Conservation (phyloP, 768 basidiomycete genomes). For the Podaxis pistillaris region DNA sequence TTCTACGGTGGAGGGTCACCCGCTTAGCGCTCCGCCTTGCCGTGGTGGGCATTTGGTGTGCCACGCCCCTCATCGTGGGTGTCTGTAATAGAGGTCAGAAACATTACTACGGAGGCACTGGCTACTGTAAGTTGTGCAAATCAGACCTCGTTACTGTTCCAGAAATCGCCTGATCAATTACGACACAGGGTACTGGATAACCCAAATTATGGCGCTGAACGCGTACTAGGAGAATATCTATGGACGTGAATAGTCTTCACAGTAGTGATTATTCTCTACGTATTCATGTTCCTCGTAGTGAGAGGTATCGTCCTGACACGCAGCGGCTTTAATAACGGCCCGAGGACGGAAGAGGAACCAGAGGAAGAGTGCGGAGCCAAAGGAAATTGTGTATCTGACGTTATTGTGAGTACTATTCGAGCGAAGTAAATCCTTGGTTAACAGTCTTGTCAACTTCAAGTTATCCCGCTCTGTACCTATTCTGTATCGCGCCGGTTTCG, state of each 20-base stretch:
- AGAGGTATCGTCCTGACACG: slow-evolving; percentile 34
- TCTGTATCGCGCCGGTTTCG: slow-evolving; percentile 39
- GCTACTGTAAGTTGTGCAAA: slow-evolving; percentile 32
- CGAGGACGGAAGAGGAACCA: slow-evolving; percentile 15
- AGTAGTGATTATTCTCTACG: slow-evolving; percentile 41
- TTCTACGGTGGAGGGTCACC: slow-evolving; percentile 35
- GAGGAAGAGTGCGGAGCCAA: slow-evolving; percentile 26
- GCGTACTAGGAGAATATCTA: slow-evolving; percentile 47
- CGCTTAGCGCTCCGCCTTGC: slow-evolving; percentile 29
- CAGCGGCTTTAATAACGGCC: slow-evolving; percentile 21
- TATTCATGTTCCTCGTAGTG: slow-evolving; percentile 43
- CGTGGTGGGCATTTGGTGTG: slow-evolving; percentile 38
- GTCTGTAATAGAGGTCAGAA: slow-evolving; percentile 35
- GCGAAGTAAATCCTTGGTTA: not conserved
- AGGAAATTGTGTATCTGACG: slow-evolving; percentile 40
- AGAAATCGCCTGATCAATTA: not conserved
- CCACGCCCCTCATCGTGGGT: slow-evolving; percentile 36
- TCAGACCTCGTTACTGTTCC: not conserved
- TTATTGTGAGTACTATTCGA: slow-evolving; percentile 38
- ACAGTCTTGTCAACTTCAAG: slow-evolving; percentile 21
- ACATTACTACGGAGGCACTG: slow-evolving; percentile 41
- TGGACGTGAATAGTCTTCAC: slow-evolving; percentile 51
- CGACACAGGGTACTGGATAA: slow-evolving; percentile 52
- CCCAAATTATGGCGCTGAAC: slow-evolving; percentile 30
- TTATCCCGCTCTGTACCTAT: slow-evolving; percentile 45